Conservation (phyloP, 2,329 filamentous ascomycete species). For the Pseudocercospora crystallina region DNA sequence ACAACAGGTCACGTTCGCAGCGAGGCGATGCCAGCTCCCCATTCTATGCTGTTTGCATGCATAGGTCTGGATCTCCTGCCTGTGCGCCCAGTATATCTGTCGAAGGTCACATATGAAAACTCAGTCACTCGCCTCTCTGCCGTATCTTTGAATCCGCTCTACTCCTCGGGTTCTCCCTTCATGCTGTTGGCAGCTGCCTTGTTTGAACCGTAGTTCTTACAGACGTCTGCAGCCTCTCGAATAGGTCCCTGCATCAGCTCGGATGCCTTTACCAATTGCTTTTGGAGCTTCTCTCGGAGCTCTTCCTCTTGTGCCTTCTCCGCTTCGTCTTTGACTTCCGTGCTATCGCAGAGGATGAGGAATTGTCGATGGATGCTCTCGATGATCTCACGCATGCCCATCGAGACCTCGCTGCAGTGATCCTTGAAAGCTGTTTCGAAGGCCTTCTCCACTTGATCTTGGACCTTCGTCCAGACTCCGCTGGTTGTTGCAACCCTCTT, state of each 20-base stretch:
- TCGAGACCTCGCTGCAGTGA: background rate
- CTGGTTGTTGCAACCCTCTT: conserved; percentile 10
- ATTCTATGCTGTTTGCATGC: no score
- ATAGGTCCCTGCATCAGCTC: conserved; percentile 6
- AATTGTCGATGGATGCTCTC: conserved; percentile 14
- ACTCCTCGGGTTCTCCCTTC: no score
- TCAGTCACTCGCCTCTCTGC: no score
- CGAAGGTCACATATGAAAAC: no score
- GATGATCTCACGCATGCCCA: conserved; percentile 4
- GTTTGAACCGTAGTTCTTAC: background rate
- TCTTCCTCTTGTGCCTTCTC: conserved; percentile 10
- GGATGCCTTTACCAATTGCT: conserved; percentile 5
- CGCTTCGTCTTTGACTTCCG: background rate
- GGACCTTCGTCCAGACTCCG: conserved; percentile 10
- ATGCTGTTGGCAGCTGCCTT: no score
- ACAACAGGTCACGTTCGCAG: no score
- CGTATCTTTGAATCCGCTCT: no score
- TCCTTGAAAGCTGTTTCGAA: background rate
- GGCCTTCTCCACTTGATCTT: conserved; percentile 1
- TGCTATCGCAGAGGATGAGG: conserved; percentile 13
- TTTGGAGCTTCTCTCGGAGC: conserved; percentile 12
- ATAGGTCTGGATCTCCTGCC: no score
- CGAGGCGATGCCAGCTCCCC: no score
- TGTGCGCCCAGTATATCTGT: no score
- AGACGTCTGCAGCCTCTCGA: background rate